These are phyloP conservation scores for Clonostachys rosea DNA, from an alignment of 2,329 filamentous ascomycete genomes.

Conservation along the genomic window DNA sequence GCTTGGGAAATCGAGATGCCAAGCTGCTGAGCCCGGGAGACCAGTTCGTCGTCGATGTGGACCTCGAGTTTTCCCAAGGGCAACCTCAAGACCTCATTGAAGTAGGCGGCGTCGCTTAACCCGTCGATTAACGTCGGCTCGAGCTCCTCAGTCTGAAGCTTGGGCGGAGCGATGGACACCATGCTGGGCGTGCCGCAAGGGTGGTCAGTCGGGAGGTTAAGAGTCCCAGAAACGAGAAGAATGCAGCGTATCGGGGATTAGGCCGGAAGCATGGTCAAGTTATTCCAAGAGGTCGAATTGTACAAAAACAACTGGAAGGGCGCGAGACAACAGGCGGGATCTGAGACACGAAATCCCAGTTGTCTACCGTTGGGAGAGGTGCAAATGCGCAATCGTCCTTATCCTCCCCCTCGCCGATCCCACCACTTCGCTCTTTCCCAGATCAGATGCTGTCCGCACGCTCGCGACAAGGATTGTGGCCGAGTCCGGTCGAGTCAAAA, in stretches of 20 bases:
- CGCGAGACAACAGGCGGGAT: neutral
- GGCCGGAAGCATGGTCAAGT: no score
- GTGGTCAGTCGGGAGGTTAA: neutral
- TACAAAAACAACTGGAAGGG: no score
- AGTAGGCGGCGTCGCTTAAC: slow-evolving; percentile 25
- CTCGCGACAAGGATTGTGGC: no score
- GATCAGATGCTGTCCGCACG: no score
- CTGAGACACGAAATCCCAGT: neutral
- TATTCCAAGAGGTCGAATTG: no score
- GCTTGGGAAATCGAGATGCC: slow-evolving; percentile 23
- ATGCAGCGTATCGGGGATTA: neutral
- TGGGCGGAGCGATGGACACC: neutral
- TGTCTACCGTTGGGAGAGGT: neutral
- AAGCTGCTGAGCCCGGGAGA: slow-evolving; percentile 24
- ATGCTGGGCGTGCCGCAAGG: neutral
- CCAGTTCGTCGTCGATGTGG: slow-evolving; percentile 28
- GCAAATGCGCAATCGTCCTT: no score
- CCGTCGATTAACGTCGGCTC: slow-evolving; percentile 14
- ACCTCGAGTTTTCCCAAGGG: slow-evolving; percentile 25
- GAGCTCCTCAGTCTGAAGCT: slow-evolving; percentile 10
- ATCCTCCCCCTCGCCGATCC: no score
- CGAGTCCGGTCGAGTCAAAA: no score
- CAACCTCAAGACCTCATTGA: slow-evolving; percentile 29
- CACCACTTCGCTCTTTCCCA: no score
- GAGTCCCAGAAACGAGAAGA: neutral